Conservation (phyloP, 768 basidiomycete species). For the Pleurotus citrinopileatus region DNA sequence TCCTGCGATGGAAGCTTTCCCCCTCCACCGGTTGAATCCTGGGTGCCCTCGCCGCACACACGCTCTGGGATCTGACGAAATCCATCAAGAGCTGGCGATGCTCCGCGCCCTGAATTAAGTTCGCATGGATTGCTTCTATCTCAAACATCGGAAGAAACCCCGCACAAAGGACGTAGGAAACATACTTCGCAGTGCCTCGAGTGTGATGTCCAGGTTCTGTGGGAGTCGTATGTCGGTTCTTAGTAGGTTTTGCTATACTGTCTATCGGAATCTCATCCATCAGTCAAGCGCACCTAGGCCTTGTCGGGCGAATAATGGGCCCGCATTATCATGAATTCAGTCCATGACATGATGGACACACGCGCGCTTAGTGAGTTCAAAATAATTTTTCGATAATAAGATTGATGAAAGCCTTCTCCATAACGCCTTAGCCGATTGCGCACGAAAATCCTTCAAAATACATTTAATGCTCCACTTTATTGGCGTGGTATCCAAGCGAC, state of each 20-base stretch:
- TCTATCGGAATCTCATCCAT: constrained; percentile 7
- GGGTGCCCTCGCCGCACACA: neutral
- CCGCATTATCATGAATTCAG: too few relatives aligned
- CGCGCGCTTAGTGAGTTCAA: too few relatives aligned
- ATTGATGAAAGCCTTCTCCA: too few relatives aligned
- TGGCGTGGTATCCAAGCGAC: neutral
- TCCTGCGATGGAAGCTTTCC: too few relatives aligned
- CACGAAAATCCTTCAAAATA: too few relatives aligned
- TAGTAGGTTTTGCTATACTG: constrained; percentile 1
- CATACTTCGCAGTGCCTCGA: constrained; percentile 9
- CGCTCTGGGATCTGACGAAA: constrained; percentile 1
- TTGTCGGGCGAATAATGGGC: neutral
- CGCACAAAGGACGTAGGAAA: neutral
- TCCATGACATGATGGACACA: too few relatives aligned
- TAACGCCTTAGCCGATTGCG: too few relatives aligned
- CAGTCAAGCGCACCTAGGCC: neutral
- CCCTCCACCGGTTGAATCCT: too few relatives aligned
- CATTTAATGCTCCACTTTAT: neutral
- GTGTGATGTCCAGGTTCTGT: neutral
- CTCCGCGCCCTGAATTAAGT: neutral
- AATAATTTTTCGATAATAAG: too few relatives aligned
- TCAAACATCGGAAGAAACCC: neutral
- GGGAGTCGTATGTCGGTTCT: neutral
- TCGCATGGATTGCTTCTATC: constrained; percentile 2
- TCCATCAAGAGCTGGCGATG: constrained; percentile 5